A percentile compares a stretch with the other conserved stretches of the same genome.
These are phyloP conservation scores for Cryptomeria japonica DNA, from an alignment of 75 land plant genomes.

Conservation along the genomic window DNA sequence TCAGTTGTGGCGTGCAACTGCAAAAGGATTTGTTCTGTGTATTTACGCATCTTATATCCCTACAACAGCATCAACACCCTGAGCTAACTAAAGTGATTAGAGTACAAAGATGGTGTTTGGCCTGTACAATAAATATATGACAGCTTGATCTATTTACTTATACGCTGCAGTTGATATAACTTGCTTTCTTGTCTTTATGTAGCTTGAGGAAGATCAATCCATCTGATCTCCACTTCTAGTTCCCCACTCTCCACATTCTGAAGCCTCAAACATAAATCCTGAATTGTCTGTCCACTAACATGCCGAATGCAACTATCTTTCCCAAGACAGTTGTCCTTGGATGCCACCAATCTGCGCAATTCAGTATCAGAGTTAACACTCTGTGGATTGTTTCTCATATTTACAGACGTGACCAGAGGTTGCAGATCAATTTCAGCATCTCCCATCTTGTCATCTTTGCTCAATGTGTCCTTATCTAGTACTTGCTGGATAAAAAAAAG, in stretches of 20 bases:
- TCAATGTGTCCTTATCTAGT: conserved; percentile 60
- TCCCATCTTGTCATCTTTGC: conserved; percentile 67
- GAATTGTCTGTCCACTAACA: conserved; percentile 41
- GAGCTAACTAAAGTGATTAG: background rate
- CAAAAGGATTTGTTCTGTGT: background rate
- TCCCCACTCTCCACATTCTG: conserved; percentile 54
- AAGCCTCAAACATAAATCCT: conserved; percentile 43
- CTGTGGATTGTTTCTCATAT: background rate
- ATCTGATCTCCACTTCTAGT: conserved; percentile 43
- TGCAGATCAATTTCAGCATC: conserved; percentile 52
- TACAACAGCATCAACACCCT: background rate
- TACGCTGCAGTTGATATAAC: background rate
- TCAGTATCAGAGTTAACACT: conserved; percentile 11
- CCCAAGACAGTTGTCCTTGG: conserved; percentile 42
- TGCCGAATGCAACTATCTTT: conserved; percentile 34
- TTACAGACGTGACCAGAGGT: conserved; percentile 49
- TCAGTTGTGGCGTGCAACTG: background rate
- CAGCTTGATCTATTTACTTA: background rate
- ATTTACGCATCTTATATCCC: background rate
- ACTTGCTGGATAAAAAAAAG: conserved; percentile 39
- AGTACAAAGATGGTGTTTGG: background rate
- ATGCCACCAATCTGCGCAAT: conserved; percentile 33
- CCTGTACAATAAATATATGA: background rate
- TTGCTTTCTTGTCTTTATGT: background rate
- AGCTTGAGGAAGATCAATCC: conserved; percentile 18